Conservation (phyloP, 768 basidiomycete genomes). For the Xerocomellus dryophilus region DNA sequence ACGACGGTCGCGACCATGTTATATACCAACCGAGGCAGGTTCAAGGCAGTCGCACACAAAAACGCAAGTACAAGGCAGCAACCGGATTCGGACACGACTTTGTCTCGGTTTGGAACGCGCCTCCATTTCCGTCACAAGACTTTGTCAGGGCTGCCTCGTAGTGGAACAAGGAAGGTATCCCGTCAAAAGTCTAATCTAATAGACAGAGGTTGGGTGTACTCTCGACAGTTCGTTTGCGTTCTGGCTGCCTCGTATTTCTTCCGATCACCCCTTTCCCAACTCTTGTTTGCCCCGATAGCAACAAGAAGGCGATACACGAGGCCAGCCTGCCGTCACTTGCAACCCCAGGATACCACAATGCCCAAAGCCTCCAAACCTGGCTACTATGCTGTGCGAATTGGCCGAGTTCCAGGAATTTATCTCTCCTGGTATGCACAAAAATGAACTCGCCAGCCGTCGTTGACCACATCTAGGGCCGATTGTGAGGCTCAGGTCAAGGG, state of each 20-base stretch:
- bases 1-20: constrained; percentile 16
- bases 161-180: constrained; percentile 16
- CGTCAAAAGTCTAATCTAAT: too few relatives aligned
- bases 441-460: constrained; percentile 26
- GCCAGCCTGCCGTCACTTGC: not conserved
- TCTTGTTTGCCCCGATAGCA: not conserved
- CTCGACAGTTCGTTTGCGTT: not conserved
- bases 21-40: constrained; percentile 19
- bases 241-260: not conserved
- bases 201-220: too few relatives aligned
- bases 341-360: constrained; percentile 24
- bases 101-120: constrained; percentile 21
- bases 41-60: not conserved
- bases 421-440: constrained; percentile 56
- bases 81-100: constrained; percentile 16
- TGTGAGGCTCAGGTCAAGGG: constrained; percentile 67
- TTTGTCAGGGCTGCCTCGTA: constrained; percentile 6
- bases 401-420: constrained; percentile 64
- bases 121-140: not conserved
- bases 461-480: constrained; percentile 54
- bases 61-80: constrained; percentile 27
- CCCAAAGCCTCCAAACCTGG: constrained; percentile 41
- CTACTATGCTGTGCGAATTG: constrained; percentile 75
- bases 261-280: not conserved
- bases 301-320: not conserved